Base-by-base conservation (phyloP, 2,329 filamentous ascomycete genomes). In the Pseudocercospora cruenta region DNA sequence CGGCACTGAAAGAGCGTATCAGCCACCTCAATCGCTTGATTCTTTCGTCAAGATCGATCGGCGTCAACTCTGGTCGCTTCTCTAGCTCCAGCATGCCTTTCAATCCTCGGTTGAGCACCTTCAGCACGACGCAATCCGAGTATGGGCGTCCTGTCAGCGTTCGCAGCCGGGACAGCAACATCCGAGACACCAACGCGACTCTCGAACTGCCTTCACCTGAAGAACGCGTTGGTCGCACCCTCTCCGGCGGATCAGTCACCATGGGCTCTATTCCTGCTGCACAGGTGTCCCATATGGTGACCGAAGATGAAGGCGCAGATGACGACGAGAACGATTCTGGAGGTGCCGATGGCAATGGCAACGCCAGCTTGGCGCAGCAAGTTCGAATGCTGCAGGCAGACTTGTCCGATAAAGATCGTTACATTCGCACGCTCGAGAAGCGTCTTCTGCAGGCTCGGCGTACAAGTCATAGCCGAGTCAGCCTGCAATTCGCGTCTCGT, bases 1-100 rank as follows among this genome's bases (percentile, higher is more conserved):
- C 95, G 0, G 95, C 95, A 0, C 82, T 99, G 62, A 99, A 98
- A 78, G 95, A 99, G 82, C 90, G 95, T 31, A 99, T 99, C 73
- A 94, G 97, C 77, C 95, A 99, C 79, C 84, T 99, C 55, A 99
- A 98, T 80, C 90, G 94, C 57, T 84, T 99, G 58, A 98, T 99
- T 70, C 82, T 99, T 66, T 96, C 93, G 77, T 98, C 94, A 16
- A 97, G 97, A 77, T 98, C 94, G 4, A 91, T 92, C 5, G 95
- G 95, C 4, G 95, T 99, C 63, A 99, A 99, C 78, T 90, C 89
- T 71, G 89, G 90, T 22, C 88, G 89, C 1, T 88, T 89, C 65
- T 77, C 77, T 12, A 77, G 71, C 60, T 77, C 79, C 53, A 79
- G 78, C 66, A 79, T 81, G 31, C 78, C 79, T 2, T 77, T 82